phyloP scores from a whole-genome alignment of 1,284 basidiomycete genomes.

The Mycena citricolor region DNA sequence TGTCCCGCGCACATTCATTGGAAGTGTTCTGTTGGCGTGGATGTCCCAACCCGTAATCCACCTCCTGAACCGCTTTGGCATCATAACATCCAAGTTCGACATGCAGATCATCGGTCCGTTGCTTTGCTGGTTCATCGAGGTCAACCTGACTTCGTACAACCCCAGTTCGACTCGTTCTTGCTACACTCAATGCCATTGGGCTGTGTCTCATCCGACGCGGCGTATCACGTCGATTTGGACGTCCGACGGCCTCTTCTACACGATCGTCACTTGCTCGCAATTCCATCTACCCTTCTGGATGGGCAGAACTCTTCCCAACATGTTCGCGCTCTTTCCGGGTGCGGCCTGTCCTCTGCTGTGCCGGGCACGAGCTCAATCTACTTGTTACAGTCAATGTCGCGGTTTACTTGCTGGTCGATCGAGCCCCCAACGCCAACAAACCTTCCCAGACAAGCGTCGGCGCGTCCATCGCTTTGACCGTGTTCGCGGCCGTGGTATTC shows the following conservation, averaged over 20 bases:
- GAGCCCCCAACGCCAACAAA: constrained; percentile 40
- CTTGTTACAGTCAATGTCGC: constrained; percentile 60
- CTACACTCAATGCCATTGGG: constrained; percentile 62
- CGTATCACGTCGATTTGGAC: constrained; percentile 64
- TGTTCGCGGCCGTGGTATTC: constrained; percentile 71
- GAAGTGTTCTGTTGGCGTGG: constrained; percentile 64
- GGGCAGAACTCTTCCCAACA: constrained; percentile 91
- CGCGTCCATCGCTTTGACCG: constrained; percentile 52
- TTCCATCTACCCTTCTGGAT: constrained; percentile 96
- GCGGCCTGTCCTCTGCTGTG: constrained; percentile 24
- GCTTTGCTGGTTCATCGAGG: not conserved
- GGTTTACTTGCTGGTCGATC: constrained; percentile 52
- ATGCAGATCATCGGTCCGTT: constrained; percentile 63
- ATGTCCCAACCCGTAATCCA: constrained; percentile 46
- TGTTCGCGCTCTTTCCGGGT: constrained; percentile 86
- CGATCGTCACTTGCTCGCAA: constrained; percentile 73
- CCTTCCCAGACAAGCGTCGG: constrained; percentile 38
- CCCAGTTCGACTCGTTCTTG: constrained; percentile 76
- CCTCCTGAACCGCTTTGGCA: constrained; percentile 39
- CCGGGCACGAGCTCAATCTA: not conserved
- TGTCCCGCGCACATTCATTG: constrained; percentile 86
- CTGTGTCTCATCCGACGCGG: constrained; percentile 67
- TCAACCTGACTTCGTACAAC: constrained; percentile 24
- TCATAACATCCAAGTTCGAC: constrained; percentile 54
- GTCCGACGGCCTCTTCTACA: constrained; percentile 59